Evolutionary conservation across 192 early-diverging fungal genomes (phyloP), one percentile per base, ranked within the genome.

Genomic region (Linnemannia hyalina): DNA sequence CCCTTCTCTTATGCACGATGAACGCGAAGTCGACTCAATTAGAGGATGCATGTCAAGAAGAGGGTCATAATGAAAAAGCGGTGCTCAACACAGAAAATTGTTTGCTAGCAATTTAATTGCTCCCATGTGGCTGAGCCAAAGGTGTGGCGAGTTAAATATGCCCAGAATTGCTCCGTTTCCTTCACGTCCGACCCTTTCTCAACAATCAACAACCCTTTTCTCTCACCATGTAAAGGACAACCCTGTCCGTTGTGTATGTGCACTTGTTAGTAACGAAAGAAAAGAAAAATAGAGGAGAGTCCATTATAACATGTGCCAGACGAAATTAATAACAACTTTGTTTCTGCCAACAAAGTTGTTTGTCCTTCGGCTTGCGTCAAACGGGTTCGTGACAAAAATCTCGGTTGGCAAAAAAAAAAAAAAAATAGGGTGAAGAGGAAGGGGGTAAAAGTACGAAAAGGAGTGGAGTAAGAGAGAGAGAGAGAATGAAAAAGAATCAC

Each of bases 261-360:
- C 26, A 13, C 11, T 65, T 65, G 6, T 65, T 65, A 32, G 29
- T 32, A 65, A 13, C 11, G 4, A 32, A 65, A 15, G 29, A 8
- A 65, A 65, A 32, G 13, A 13, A 32, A 32, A 0, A 11, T 10
- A 63, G n/a, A 10, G 29, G 26, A 29, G 38, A 23, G 70, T 42
- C 20, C 9, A 38, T 15, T 26, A 11, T 73, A 26, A 73, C 41
- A 52, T 36, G 35, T 74, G 73, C 52, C 60, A 65, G 60, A 23
- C 22, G 9, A 32, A 29, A 29, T 8, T 29, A 15, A 60, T 4
- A 29, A 65, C 44, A 55, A 74, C 32, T 74, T 38, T 57, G 13
- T 52, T 15, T 65, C 46, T 35, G 52, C 16, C 73, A 15, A 55
- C 49, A 74, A 74, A 74, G 73, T 74, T 74, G 73, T 74, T 74